Evolutionary conservation across 2,329 filamentous ascomycete genomes (phyloP), one percentile per base, ranked within the genome.

Genomic region (Xylaria digitata): DNA sequence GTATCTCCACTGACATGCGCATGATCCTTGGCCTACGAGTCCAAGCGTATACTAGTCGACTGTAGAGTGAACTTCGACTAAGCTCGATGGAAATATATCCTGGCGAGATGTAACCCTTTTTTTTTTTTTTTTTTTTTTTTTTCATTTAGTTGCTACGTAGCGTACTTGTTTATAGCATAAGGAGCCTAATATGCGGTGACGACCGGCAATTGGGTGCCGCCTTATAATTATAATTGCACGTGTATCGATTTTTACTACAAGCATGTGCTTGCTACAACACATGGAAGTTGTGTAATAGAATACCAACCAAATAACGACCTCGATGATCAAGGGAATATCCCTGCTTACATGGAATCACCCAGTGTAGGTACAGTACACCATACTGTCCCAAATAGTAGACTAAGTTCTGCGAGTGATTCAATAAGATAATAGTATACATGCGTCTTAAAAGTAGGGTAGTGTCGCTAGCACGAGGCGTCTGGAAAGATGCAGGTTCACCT

Each of bases 1-100:
- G 40, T 23, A 68, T 58, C 66, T 62, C 66, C 66, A 68, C 66
- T 30, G 54, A 7, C 43, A 3, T 48, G 62, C 62, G 37, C 54
- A 65, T 55, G 23, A 65, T 62, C 62, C 66, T 55, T 26, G 43
- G 26, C 49, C 55, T 26, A 50, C 62, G 54, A 63, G 55, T 56
- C 61, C 56, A 50, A 57, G 61, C 55, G 34, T 48, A 61, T 52
- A 54, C 48, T 60, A 48, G 37, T 46, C 26, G 42, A 32, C 17
- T 26, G 32, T n/a, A 49, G 23, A 26, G 40, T 26, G 52, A 55
- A 34, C 13, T n/a, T 26, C 15, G 37, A 55, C 21, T 54, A 58
- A 42, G 52, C 26, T 21, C 17, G 34, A 45, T 21, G 30, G 19
- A 8, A 34, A 52, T 45, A 48, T 53, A 7, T 48, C 19, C 37